Conservation (phyloP, 2,329 filamentous ascomycete genomes). For the Rhynchosporium secalis region DNA sequence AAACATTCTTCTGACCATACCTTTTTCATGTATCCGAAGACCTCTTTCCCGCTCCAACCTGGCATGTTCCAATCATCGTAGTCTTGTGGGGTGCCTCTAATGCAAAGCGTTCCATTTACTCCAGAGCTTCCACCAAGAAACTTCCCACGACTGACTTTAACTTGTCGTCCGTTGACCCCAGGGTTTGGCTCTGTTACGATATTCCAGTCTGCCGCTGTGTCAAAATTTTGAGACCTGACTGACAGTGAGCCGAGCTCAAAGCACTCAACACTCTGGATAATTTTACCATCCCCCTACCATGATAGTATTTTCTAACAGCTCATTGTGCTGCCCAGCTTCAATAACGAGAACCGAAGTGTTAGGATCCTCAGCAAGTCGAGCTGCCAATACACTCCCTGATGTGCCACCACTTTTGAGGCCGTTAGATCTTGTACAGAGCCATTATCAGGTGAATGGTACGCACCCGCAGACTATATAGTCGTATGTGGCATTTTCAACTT, state of each 20-base stretch:
- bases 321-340: constrained; percentile 49
- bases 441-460: not conserved
- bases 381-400: constrained; percentile 50
- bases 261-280: not conserved
- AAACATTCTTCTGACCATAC: constrained; percentile 34
- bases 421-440: not conserved
- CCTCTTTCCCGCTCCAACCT: constrained; percentile 57
- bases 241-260: not conserved
- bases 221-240: constrained; percentile 47
- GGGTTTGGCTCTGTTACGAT: constrained; percentile 45
- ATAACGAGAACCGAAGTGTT: constrained; percentile 50
- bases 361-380: constrained; percentile 53
- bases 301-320: constrained; percentile 49
- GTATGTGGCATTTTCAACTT: constrained; percentile 24
- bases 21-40: constrained; percentile 58
- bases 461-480: constrained; percentile 37
- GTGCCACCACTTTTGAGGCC: constrained; percentile 44
- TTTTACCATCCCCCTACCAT: constrained; percentile 50
- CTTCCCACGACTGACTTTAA: constrained; percentile 51
- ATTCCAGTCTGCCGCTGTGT: constrained; percentile 53
- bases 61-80: constrained; percentile 57
- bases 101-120: constrained; percentile 51
- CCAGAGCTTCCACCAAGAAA: constrained; percentile 52
- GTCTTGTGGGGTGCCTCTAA: constrained; percentile 50
- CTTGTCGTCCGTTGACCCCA: constrained; percentile 45